Evolutionary conservation across 768 basidiomycete species (phyloP), one percentile per base, ranked within the genome.

Genomic region (Tubosaeta brunneosetosa): DNA sequence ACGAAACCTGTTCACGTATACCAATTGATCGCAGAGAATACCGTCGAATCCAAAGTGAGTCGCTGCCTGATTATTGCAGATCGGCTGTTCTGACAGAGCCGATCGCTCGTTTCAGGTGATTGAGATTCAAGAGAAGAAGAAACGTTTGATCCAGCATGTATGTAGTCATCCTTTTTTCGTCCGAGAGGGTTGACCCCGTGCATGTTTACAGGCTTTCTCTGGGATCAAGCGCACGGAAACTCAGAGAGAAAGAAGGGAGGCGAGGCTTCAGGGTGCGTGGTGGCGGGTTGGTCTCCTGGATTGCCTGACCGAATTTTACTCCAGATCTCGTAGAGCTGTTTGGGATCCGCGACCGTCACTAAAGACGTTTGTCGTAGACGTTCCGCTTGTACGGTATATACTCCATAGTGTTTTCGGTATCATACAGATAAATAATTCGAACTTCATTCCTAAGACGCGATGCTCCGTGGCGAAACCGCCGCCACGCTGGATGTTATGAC

Each of bases 71-170:
- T 51, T 16, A 22, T 48, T 33, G 22, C 32, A 16, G 25, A 38
- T 17, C 10, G 10, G 5, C 33, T 42, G n/a, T 29, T 13, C 25
- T 38, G 19, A 53, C 9, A 3, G n/a, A 12, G 29, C 25, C n/a
- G 37, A 50, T 17, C 29, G 2, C 33, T 40, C n/a, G 9, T 40
- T 52, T 33, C 62, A 80, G 82, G 83, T 88, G 40, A 75, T 94
- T 41, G 90, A 89, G 25, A 94, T 94, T 54, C 92, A 94, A 66
- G 87, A 89, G 53, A 79, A 79, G 62, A 94, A 94, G 73, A 92
- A 91, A 71, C 73, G 71, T 31, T 67, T 94, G 38, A 83, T 94
- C 51, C 77, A 87, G 61, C 82, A 91, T 71, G 90, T 87, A 57
- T 13, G 67, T 61, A 14, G 19, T 34, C 34, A 4, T 19, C 6